A percentile compares a stretch with the other conserved stretches of the same genome.
Evolutionary conservation across 345 rosid species (phyloP).

Genomic region (Litchi chinensis): DNA sequence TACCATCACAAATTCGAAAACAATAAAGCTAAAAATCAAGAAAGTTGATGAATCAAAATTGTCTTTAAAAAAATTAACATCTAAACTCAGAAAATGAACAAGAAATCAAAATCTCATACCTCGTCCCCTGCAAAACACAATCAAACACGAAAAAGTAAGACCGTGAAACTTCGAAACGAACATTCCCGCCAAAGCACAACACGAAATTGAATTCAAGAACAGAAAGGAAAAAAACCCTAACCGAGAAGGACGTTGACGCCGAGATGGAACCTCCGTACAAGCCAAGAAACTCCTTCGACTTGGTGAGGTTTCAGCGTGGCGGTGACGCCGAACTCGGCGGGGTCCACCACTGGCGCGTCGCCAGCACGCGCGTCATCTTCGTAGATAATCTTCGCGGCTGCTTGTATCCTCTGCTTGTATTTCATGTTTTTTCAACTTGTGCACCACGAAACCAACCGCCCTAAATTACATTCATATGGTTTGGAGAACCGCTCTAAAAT

Average conservation of each 20-base stretch:
- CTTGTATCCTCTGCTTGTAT: constrained; percentile 60
- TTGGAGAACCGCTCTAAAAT: no score
- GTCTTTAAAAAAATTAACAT: background rate
- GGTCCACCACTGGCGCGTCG: constrained; percentile 27
- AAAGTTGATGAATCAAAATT: background rate
- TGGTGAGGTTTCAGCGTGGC: constrained; percentile 80
- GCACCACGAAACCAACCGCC: background rate
- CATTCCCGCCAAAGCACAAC: background rate
- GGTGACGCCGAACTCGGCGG: constrained; percentile 52
- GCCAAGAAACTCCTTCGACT: constrained; percentile 79
- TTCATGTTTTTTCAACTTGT: constrained; percentile 42
- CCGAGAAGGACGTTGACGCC: constrained; percentile 88
- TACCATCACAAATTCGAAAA: background rate
- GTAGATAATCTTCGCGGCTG: constrained; percentile 57
- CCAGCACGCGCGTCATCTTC: constrained; percentile 36
- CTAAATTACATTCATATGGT: background rate
- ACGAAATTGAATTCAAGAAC: background rate
- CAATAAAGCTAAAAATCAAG: background rate
- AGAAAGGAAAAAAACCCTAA: constrained; percentile 9
- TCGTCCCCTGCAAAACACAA: constrained; percentile 72
- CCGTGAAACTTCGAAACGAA: background rate
- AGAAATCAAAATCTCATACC: constrained; percentile 36
- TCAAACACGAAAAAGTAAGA: constrained; percentile 10
- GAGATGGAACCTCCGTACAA: constrained; percentile 58
- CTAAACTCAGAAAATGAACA: background rate